Evolutionary conservation across 495 filamentous ascomycete genomes (phyloP).

Genomic region (Lineolata rhizophorae): DNA sequence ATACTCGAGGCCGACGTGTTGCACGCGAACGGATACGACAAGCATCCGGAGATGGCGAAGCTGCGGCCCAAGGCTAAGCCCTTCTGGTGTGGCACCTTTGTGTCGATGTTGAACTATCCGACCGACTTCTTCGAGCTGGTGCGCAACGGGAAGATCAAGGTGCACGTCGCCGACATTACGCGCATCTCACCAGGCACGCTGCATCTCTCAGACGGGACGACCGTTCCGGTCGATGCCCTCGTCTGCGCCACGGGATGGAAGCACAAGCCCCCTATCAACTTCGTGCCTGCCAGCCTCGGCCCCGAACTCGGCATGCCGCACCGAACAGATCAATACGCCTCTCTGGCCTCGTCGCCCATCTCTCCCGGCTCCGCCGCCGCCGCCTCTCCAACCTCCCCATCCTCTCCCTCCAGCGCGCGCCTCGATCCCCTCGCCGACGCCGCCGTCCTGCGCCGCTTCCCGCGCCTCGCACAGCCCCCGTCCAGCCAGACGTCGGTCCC

Average conservation of each 20-base stretch:
- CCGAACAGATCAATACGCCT: background rate
- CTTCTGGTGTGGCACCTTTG: constrained; percentile 38
- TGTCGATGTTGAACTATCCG: constrained; percentile 50
- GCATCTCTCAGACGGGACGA: constrained; percentile 30
- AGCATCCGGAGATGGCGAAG: constrained; percentile 38
- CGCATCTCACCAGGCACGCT: constrained; percentile 25
- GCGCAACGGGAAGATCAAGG: constrained; percentile 28
- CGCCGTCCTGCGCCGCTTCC: constrained; percentile 15
- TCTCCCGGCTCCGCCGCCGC: too few species aligned
- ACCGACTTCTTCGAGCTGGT: constrained; percentile 42
- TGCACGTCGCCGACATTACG: constrained; percentile 38
- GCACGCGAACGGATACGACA: constrained; percentile 30
- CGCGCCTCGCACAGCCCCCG: constrained; percentile 5
- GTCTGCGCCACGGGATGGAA: constrained; percentile 24
- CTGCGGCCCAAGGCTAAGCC: constrained; percentile 38
- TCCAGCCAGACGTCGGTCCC: constrained; percentile 18
- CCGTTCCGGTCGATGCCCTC: constrained; percentile 35
- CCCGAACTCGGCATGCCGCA: constrained; percentile 4
- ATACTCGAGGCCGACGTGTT: constrained; percentile 37
- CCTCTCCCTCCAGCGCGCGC: too few species aligned
- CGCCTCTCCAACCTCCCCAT: too few species aligned
- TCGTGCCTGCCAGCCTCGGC: constrained; percentile 25
- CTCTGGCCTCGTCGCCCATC: constrained; percentile 35
- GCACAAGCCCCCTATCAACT: constrained; percentile 34
- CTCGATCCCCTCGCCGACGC: too few species aligned